phyloP scores from a whole-genome alignment of 768 basidiomycete genomes.

The Plicaturopsis crispa region DNA sequence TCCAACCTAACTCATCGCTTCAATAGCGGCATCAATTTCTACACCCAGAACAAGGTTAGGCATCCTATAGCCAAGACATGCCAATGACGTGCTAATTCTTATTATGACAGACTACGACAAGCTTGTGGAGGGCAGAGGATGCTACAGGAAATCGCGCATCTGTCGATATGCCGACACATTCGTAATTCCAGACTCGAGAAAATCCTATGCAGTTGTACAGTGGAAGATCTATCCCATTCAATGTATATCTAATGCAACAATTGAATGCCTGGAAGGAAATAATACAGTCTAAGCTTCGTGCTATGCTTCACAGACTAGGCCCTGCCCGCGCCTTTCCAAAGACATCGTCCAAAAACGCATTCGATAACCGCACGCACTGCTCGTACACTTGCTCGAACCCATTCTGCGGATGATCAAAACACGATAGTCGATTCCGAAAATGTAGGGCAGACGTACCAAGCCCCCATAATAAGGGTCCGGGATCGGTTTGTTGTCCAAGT shows the following conservation, averaged over 20 bases:
- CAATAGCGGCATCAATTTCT: slow-evolving; percentile 83
- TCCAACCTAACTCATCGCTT: background rate
- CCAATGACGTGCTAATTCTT: background rate
- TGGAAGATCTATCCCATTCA: too few relatives aligned
- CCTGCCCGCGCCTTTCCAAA: too few relatives aligned
- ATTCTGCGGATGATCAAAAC: slow-evolving; percentile 33
- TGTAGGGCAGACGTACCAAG: slow-evolving; percentile 32
- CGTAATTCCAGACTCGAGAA: too few relatives aligned
- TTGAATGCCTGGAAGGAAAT: background rate
- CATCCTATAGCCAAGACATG: slow-evolving; percentile 2
- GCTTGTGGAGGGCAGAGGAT: slow-evolving; percentile 87
- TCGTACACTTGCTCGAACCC: slow-evolving; percentile 76
- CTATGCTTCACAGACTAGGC: too few relatives aligned
- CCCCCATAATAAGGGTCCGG: slow-evolving; percentile 83
- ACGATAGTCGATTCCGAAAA: background rate
- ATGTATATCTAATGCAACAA: too few relatives aligned
- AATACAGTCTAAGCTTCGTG: background rate
- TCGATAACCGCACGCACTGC: slow-evolving; percentile 66
- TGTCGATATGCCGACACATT: slow-evolving; percentile 84
- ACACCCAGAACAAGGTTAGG: slow-evolving; percentile 85
- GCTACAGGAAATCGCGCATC: slow-evolving; percentile 74
- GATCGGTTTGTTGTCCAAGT: slow-evolving; percentile 62
- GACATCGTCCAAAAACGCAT: slow-evolving; percentile 74
- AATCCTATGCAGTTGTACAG: too few relatives aligned
- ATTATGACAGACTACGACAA: slow-evolving; percentile 72